Evolutionary conservation across 2,329 filamentous ascomycete species (phyloP).

Genomic region (Fusarium sp.): DNA sequence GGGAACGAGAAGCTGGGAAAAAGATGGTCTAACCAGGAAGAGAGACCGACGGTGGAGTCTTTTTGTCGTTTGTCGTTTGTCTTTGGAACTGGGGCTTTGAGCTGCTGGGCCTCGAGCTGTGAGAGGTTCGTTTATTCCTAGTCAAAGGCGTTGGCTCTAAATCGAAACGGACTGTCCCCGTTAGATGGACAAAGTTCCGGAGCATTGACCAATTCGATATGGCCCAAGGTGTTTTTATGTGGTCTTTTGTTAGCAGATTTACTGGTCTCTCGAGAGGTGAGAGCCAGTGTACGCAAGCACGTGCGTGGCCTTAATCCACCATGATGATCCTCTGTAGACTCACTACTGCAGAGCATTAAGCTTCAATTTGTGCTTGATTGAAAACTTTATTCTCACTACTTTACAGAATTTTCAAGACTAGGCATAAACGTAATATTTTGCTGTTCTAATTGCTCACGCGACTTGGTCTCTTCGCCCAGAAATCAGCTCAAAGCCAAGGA

Average conservation of each 20-base stretch:
- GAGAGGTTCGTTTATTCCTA: too few relatives aligned
- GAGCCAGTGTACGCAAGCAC: constrained; percentile 5
- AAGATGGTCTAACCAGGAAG: constrained; percentile 18
- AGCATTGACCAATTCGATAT: neutral
- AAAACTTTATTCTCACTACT: constrained; percentile 19
- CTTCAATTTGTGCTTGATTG: constrained; percentile 2
- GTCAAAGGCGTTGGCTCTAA: neutral
- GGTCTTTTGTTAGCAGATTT: neutral
- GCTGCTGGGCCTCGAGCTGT: too few relatives aligned
- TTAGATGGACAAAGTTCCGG: neutral
- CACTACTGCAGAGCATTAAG: constrained; percentile 13
- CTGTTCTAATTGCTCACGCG: constrained; percentile 9
- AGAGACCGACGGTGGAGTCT: constrained; percentile 36
- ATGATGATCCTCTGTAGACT: too few relatives aligned
- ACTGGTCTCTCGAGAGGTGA: neutral
- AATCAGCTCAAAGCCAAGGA: constrained; percentile 25
- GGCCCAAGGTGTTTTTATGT: neutral
- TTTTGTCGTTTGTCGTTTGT: too few relatives aligned
- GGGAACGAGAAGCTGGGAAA: neutral
- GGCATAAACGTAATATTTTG: too few relatives aligned
- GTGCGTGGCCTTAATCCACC: neutral
- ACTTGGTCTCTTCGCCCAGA: constrained; percentile 22
- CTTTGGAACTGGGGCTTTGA: too few relatives aligned
- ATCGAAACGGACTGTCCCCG: neutral
- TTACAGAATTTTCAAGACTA: too few relatives aligned